Conservation (phyloP, 2,329 filamentous ascomycete species). For the Aureobasidium sp. region DNA sequence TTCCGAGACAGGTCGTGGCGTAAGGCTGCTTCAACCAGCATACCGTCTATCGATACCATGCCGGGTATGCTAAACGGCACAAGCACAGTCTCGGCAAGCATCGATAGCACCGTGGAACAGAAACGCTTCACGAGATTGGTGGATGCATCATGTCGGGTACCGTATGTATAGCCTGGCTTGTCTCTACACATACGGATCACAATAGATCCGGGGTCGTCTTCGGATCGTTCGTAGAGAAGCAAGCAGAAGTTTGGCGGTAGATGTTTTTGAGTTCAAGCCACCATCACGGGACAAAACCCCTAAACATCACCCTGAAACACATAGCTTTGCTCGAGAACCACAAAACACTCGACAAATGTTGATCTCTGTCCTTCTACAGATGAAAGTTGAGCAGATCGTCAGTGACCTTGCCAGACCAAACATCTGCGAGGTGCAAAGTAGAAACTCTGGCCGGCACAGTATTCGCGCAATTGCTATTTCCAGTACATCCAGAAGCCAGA, state of each 20-base stretch:
- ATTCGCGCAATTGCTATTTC: background rate
- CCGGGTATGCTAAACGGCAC: background rate
- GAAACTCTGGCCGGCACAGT: background rate
- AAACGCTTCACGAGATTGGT: background rate
- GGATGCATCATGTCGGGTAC: background rate
- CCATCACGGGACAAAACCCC: slow-evolving; percentile 3
- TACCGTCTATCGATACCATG: slow-evolving; percentile 4
- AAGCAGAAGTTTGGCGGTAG: background rate
- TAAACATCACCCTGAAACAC: slow-evolving; percentile 11
- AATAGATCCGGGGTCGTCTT: background rate
- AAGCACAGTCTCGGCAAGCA: slow-evolving; percentile 2
- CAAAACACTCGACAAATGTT: background rate
- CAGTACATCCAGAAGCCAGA: background rate
- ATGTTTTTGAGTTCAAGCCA: slow-evolving; percentile 1
- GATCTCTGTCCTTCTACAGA: background rate
- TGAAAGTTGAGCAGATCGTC: background rate
- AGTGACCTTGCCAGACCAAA: background rate
- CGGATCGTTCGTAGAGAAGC: background rate
- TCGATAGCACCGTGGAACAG: background rate
- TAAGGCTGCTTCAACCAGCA: background rate
- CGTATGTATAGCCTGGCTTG: background rate
- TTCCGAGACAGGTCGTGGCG: slow-evolving; percentile 4
- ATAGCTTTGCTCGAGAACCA: background rate
- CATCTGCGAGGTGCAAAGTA: background rate
- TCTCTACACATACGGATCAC: background rate